A percentile compares a stretch with the other conserved stretches of the same genome.
Conservation (phyloP, 306 rosid species). For the Acacia confusa region DNA sequence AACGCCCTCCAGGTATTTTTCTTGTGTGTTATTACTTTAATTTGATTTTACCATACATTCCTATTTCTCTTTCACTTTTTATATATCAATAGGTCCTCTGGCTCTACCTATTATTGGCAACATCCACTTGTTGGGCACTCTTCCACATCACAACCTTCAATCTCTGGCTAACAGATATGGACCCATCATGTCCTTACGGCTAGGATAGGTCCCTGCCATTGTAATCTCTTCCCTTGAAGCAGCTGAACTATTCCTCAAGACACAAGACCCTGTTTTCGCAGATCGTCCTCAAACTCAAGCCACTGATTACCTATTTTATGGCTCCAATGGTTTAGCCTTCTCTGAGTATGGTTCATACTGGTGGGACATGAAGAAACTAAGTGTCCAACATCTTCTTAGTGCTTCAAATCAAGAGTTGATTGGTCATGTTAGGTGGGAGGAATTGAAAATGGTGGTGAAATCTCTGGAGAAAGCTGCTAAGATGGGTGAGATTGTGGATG, state of each 20-base stretch:
- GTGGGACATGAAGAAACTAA: too few relatives aligned
- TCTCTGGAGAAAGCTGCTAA: not conserved
- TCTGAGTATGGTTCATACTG: not conserved
- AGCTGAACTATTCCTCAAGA: constrained; percentile 58
- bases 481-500: not conserved
- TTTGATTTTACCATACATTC: too few relatives aligned
- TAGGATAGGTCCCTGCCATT: constrained; percentile 40
- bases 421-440: constrained; percentile 17
- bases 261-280: constrained; percentile 40
- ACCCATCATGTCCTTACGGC: constrained; percentile 45
- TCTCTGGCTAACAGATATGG: constrained; percentile 27
- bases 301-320: constrained; percentile 15
- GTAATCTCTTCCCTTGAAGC: constrained; percentile 43
- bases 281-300: constrained; percentile 24
- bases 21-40: not conserved
- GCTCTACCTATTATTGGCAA: constrained; percentile 44
- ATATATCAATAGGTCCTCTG: constrained; percentile 26
- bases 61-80: not conserved
- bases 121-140: constrained; percentile 53
- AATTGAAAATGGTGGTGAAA: not conserved
- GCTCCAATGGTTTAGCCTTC: constrained; percentile 23
- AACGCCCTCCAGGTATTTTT: not conserved
- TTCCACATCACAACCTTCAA: too few relatives aligned
- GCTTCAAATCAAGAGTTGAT: constrained; percentile 27
- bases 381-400: constrained; percentile 24